Evolutionary conservation across 768 basidiomycete genomes (phyloP), one percentile per base, ranked within the genome.

Genomic region (Mycena filopes): DNA sequence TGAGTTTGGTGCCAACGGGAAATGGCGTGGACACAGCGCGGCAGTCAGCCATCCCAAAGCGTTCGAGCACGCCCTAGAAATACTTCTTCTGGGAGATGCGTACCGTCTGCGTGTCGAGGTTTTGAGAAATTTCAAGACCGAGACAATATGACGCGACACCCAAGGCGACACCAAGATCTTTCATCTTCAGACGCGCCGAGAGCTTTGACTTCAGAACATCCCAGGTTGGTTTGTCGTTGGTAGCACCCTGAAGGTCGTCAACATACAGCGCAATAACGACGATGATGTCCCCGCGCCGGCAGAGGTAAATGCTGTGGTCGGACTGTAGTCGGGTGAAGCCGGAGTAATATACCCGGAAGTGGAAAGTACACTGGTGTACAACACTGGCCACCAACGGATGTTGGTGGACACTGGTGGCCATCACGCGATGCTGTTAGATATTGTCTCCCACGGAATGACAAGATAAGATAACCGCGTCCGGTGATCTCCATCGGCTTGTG

Each of bases 261-360:
- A 49, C 38, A 26, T 59, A 49, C 15, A 49, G 33, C 1, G 46
- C 57, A 11, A 49, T 59, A 20, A 59, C 18, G 15, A 49, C 25
- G 4, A 49, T n/a, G 25, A 59, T 59, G 2, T 49, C 20, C 2
- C 25, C 57, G 20, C 47, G 46, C 12, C 36, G 38, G 23, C 57
- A 59, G 2, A 49, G 57, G 20, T 57, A 57, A 13, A 57, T 57
- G 31, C 55, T 57, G 45, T 57, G 55, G 20, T 59, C 47, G 12
- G 57, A 48, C 29, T 49, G 46, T 6, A 49, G 47, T 4, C 47
- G 36, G 10, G 47, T 41, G 33, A 49, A n/a, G n/a, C n/a, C n/a
- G n/a, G n/a, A n/a, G n/a, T n/a, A n/a, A n/a, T n/a, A n/a, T n/a
- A n/a, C n/a, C n/a, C n/a, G n/a, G n/a, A n/a, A n/a, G n/a, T n/a